Percentiles rank a stretch among this genome's conserved stretches.
Evolutionary conservation across 2,329 filamentous ascomycete species (phyloP).

Genomic region (Aspergillus tubingensis): DNA sequence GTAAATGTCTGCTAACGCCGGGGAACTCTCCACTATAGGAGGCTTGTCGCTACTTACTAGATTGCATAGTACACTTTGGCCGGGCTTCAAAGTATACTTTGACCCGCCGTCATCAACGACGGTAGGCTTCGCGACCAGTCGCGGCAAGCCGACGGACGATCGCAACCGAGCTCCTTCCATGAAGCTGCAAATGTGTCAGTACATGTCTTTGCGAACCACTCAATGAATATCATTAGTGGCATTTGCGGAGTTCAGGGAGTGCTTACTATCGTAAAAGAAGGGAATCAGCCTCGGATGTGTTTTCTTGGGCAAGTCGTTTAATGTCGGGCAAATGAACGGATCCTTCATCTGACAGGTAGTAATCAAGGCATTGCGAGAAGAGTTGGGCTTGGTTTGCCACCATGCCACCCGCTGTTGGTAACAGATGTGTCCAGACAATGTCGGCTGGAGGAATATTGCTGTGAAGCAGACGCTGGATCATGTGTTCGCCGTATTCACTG

Average conservation of each 20-base stretch:
- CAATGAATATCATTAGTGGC: not conserved
- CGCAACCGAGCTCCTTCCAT: constrained; percentile 44
- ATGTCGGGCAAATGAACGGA: constrained; percentile 51
- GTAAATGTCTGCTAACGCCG: not conserved
- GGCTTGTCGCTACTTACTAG: constrained; percentile 29
- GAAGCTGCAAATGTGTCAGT: constrained; percentile 30
- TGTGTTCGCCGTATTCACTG: constrained; percentile 56
- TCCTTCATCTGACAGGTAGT: constrained; percentile 56
- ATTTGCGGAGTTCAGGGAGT: not conserved
- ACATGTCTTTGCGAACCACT: not conserved
- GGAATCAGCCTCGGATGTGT: constrained; percentile 50
- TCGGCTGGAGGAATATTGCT: constrained; percentile 50
- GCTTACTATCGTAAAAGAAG: constrained; percentile 54
- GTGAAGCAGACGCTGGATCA: constrained; percentile 56
- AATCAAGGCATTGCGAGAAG: constrained; percentile 60
- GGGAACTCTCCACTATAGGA: not conserved
- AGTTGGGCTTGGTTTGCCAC: constrained; percentile 60
- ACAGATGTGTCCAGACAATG: constrained; percentile 59
- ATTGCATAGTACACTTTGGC: constrained; percentile 40
- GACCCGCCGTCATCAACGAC: constrained; percentile 39
- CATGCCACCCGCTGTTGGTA: constrained; percentile 59
- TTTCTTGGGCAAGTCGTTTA: constrained; percentile 48
- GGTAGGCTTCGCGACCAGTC: constrained; percentile 35
- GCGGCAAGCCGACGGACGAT: constrained; percentile 41
- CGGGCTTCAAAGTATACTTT: constrained; percentile 36